Evolutionary conservation across 495 filamentous ascomycete genomes (phyloP).

Genomic region (Trichoderma parareesei): DNA sequence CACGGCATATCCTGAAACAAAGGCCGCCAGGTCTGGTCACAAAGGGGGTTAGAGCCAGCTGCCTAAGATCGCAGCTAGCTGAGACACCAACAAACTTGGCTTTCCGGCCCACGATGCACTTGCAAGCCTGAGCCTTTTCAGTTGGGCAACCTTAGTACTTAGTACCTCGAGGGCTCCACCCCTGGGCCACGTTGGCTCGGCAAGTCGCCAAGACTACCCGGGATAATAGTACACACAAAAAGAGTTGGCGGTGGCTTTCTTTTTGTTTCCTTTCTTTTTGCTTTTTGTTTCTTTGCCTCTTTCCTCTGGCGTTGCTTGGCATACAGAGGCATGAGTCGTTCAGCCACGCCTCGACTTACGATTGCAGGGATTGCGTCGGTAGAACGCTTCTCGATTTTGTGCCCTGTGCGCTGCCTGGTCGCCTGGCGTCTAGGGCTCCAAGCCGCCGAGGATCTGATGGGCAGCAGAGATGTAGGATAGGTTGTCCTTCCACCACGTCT

Average conservation of each 20-base stretch:
- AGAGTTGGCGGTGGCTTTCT: background rate
- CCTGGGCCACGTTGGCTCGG: constrained; percentile 2
- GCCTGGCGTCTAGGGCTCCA: background rate
- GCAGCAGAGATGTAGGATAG: too few species aligned
- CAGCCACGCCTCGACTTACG: background rate
- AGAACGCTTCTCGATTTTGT: background rate
- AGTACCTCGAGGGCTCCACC: background rate
- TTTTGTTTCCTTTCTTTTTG: background rate
- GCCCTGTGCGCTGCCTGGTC: background rate
- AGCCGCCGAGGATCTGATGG: background rate
- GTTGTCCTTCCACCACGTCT: too few species aligned
- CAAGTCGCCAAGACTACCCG: background rate
- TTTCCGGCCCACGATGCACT: too few species aligned
- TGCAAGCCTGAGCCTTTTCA: too few species aligned
- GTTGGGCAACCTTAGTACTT: too few species aligned
- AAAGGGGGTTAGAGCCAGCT: background rate
- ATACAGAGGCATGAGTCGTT: too few species aligned
- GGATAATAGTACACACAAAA: background rate
- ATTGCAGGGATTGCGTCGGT: background rate
- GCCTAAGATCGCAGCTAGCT: background rate
- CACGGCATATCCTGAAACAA: background rate
- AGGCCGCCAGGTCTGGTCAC: background rate
- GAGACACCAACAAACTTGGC: too few species aligned
- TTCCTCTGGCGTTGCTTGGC: too few species aligned
- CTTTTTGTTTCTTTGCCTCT: background rate